These are phyloP conservation scores for Calocybe gangraenosa DNA, from an alignment of 768 basidiomycete genomes.

Conservation along the genomic window DNA sequence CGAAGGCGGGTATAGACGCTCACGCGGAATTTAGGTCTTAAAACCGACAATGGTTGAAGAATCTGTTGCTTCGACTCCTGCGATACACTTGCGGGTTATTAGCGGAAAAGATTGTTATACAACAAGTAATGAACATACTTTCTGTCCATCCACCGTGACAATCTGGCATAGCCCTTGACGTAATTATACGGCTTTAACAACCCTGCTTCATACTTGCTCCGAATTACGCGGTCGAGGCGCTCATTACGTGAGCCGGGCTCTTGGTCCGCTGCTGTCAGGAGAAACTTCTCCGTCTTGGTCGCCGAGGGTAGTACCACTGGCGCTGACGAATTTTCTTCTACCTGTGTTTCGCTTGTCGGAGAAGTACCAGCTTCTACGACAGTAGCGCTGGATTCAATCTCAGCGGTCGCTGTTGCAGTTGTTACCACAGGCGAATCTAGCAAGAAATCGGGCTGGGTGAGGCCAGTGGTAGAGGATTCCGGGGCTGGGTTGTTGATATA, in stretches of 20 bases:
- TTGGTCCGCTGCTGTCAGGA: conserved; percentile 93
- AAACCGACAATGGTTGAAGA: conserved; percentile 79
- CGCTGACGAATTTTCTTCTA: conserved; percentile 30
- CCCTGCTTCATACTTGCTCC: conserved; percentile 96
- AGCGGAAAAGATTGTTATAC: conserved; percentile 1
- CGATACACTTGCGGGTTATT: conserved; percentile 55
- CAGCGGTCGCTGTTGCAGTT: conserved; percentile 4
- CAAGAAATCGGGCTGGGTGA: conserved; percentile 14
- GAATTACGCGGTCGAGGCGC: conserved; percentile 85
- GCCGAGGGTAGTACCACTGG: conserved; percentile 64
- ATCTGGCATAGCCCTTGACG: conserved; percentile 88
- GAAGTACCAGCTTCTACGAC: neutral
- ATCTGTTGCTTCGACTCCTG: conserved; percentile 91
- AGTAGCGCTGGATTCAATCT: neutral
- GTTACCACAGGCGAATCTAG: conserved; percentile 4
- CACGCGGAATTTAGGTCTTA: conserved; percentile 83
- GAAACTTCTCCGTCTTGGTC: conserved; percentile 82
- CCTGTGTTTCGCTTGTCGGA: neutral
- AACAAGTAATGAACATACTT: conserved; percentile 47
- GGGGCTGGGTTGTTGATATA: conserved; percentile 9
- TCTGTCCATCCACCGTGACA: conserved; percentile 93
- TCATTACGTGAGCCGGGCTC: conserved; percentile 88
- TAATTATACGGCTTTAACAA: conserved; percentile 95
- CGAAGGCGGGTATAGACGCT: conserved; percentile 16
- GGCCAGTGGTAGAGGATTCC: neutral